Base-by-base conservation (phyloP, 1,284 basidiomycete species). In the Meira nashicola region DNA sequence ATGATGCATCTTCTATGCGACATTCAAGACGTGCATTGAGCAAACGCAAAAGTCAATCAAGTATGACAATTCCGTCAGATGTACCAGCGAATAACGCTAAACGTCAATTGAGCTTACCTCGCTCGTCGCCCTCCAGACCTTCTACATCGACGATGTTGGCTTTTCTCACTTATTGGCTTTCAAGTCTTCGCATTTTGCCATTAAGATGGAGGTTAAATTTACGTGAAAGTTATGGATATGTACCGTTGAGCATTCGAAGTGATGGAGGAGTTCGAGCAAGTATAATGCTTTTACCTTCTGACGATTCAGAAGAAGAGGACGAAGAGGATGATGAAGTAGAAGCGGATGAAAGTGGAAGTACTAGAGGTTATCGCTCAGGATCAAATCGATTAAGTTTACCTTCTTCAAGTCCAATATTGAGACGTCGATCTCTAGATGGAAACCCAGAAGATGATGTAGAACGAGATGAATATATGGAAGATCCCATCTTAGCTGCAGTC, bases 201-300 rank as follows among this genome's bases (percentile, higher is more conserved):
- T 50, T 56, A 46, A 61, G 64, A 33, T 68, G 68, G 68, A 50
- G 65, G 21, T 61, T 67, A 47, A 64, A 61, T 14, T 49, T 69
- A 6, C 70, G 57, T 19, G 43, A 51, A 25, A 55, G 58, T 0
- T 67, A 62, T 0, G 67, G 64, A 1, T 73, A 70, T 38, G 65
- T 73, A 33, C 71, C 69, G 9, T 49, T 73, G n/a, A 68, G 71
- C 4, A 71, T 73, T 25, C 44, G 69, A 3, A 64, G 63, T 6
- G 69, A 73, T 51, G 71, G 69, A 23, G 67, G 71, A 11, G 67
- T 73, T 33, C 57, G 67, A 11, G 65, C 71, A 19, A 69, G 69
- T 21, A 64, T 73, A 43, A 56, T 73, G 15, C 53, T 73, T 17
- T 55, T 67, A 54, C 65, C 67, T 1, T 66, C 67, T 23, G 62